Base-by-base conservation (phyloP, 208 protist species). In the Trypanosoma caninum region DNA sequence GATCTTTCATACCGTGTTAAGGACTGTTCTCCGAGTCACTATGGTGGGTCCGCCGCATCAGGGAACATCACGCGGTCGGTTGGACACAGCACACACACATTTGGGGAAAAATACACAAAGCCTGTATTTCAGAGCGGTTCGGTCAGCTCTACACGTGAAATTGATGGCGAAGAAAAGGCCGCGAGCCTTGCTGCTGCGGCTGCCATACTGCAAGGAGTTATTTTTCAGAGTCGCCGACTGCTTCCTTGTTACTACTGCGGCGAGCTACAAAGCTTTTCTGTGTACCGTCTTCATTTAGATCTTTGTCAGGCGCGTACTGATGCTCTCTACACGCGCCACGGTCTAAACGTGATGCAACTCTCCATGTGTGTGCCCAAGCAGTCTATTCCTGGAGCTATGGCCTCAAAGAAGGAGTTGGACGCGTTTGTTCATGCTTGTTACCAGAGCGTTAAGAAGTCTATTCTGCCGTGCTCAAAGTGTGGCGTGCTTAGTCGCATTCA, bases 191-290 rank as follows among this genome's bases (percentile, higher is more conserved):
- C 67, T 20, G 37, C 59, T 6, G 61, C 52, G 0, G 69, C 75
- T 3, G 65, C 78, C 37, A 72, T 84, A 61, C 50, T 87, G 58
- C 84, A 88, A 47, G 84, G 80, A 6, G 65, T 84, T 38, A 58
- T 87, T 23, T 27, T 81, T 50, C 80, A 89, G 66, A 72, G 71
- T 3, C 86, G 82, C 3, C 78, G 74, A 45, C 65, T 83, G 52
- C 38, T 89, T 51, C 86, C 86, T 2, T 93, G 86, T 53, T 93
- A 84, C 56, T 65, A 80, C 45, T 93, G 86, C 46, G 86, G 68
- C 0, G 82, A 88, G 55, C 58, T 72, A 69, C 79, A 86, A 42
- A 65, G 53, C 35, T 38, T 78, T 11, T 67, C 55, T 16, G 57
- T 75, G 16, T 89, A 88, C 57, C 57, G 44, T 14, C 67, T 87